Evolutionary conservation across 2,329 filamentous ascomycete species (phyloP), one percentile per base, ranked within the genome.

Genomic region (Alternaria metachromatica): DNA sequence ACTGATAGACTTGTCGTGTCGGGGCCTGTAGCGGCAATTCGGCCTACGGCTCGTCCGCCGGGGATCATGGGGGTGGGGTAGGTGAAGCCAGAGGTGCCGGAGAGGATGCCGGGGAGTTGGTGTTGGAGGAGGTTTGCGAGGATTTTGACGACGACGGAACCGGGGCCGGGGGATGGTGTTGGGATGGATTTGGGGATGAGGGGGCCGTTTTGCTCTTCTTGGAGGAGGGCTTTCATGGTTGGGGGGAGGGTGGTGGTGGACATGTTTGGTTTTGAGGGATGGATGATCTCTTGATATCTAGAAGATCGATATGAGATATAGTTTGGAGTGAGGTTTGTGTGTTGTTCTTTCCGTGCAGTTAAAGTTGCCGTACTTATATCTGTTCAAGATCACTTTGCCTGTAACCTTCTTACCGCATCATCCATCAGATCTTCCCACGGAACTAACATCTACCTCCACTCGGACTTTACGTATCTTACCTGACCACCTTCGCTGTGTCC

Each of bases 101-200:
- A 41, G 41, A 59, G 18, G 63, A 66, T 33, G 1, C 67, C 69
- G 0, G 23, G 51, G 5, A 23, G 18, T 8, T 51, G 44, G 6
- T 55, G 50, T 41, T 56, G 44, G 2, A 61, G 51, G 37, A 60
- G 30, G 10, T 80, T 76, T 1, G 74, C 76, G 10, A 81, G 65
- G 41, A 84, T 67, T 15, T 74, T 78, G 30, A 84, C 73, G 12
- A 84, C 59, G 11, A 78, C 81, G 12, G 71, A 79, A 26, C 82
- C 82, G 4, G 74, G 67, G 3, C 54, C 71, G 1, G 74, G 62
- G 26, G 69, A 13, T 0, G 78, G 81, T 3, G 73, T 81, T 33
- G 77, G 68, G 7, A 60, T 30, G 2, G 69, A 69, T 56, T 79
- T 68, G 26, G 81, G 61, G 7, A 64, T 54, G 15, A 80, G 63